A percentile compares a stretch with the other conserved stretches of the same genome.
These are phyloP conservation scores for Bacidia gigantensis DNA, from an alignment of 495 filamentous ascomycete genomes.

Conservation along the genomic window DNA sequence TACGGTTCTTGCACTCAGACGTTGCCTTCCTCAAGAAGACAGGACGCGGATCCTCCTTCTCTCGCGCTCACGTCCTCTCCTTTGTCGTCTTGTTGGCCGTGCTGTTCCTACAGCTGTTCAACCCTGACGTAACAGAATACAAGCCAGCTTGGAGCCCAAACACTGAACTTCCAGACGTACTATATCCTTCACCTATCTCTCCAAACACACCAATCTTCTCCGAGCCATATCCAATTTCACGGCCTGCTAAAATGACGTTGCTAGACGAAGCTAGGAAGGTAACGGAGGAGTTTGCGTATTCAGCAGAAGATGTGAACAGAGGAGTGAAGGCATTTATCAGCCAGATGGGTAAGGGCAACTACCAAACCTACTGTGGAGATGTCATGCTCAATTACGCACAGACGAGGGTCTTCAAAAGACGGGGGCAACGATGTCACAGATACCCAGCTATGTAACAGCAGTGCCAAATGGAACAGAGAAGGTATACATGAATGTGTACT, in stretches of 20 bases:
- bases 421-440: conserved; percentile 76
- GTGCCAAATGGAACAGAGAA: conserved; percentile 98
- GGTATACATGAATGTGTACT: conserved; percentile 21
- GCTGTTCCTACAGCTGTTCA: conserved; percentile 12
- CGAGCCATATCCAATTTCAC: conserved; percentile 11
- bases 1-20: conserved; percentile 3
- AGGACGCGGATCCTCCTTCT: conserved; percentile 6
- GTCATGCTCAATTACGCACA: conserved; percentile 16
- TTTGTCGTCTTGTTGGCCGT: conserved; percentile 13
- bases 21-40: conserved; percentile 5
- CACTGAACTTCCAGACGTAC: background rate
- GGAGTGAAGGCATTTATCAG: conserved; percentile 72
- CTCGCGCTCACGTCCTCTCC: conserved; percentile 14
- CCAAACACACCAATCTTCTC: conserved; percentile 8
- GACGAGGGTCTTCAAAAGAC: conserved; percentile 71
- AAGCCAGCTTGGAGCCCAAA: background rate
- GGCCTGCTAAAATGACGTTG: conserved; percentile 36
- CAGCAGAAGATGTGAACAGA: conserved; percentile 60
- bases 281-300: conserved; percentile 75
- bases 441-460: conserved; percentile 88
- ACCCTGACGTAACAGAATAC: background rate
- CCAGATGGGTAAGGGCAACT: conserved; percentile 53
- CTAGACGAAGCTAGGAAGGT: conserved; percentile 63
- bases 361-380: background rate
- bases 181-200: conserved; percentile 6